These are phyloP conservation scores for Apostasia ramifera DNA, from an alignment of 106 monocot species.

Conservation along the genomic window DNA sequence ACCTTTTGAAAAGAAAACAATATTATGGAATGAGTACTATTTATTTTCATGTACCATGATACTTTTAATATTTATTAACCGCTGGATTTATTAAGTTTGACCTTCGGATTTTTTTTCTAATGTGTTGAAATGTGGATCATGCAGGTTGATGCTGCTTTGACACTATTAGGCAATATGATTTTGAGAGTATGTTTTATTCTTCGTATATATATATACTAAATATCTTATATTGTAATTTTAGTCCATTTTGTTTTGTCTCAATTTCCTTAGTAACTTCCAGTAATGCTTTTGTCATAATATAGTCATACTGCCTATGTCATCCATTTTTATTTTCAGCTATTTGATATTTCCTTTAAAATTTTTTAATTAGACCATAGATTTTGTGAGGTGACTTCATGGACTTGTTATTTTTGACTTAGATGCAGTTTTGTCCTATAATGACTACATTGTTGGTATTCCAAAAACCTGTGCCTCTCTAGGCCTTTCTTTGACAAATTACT, in stretches of 20 bases:
- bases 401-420: too few relatives aligned
- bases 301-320: background rate
- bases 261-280: too few relatives aligned
- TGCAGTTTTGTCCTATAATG: too few relatives aligned
- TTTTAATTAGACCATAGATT: background rate
- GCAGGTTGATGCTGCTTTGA: conserved; percentile 66
- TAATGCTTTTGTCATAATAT: background rate
- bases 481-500: too few relatives aligned
- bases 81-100: background rate
- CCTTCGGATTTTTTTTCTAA: background rate
- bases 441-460: too few relatives aligned
- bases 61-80: background rate
- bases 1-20: too few relatives aligned
- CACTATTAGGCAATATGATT: conserved; percentile 60
- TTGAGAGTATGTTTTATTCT: conserved; percentile 20
- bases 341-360: background rate
- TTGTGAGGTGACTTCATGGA: too few relatives aligned
- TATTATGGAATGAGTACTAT: too few relatives aligned
- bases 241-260: too few relatives aligned
- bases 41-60: background rate
- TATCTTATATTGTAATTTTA: background rate
- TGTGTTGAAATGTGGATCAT: conserved; percentile 3
- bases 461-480: too few relatives aligned
- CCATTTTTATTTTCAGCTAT: background rate
- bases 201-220: background rate